Evolutionary conservation across 169 alveolate species (phyloP).

Genomic region (Babesia ovis): DNA sequence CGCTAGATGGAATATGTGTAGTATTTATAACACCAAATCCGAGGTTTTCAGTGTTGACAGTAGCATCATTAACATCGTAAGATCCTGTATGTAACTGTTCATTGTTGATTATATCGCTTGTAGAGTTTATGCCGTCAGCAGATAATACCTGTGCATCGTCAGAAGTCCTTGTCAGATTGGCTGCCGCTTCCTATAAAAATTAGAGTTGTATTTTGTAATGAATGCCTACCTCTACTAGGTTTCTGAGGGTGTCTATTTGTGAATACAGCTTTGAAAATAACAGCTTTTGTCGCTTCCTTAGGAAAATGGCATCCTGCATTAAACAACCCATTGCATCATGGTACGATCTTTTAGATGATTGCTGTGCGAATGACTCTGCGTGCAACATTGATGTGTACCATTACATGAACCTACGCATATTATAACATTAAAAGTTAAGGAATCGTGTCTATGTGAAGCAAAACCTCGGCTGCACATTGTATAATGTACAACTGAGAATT

Average conservation of each 20-base stretch:
- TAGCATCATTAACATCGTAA: no score
- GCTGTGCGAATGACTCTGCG: neutral
- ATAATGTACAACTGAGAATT: neutral
- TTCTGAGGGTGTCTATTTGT: constrained; percentile 23
- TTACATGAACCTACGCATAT: constrained; percentile 8
- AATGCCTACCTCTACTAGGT: constrained; percentile 36
- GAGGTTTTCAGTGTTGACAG: no score
- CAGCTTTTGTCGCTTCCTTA: constrained; percentile 47
- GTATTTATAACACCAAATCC: no score
- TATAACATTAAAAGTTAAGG: neutral
- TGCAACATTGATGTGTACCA: neutral
- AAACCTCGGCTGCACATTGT: neutral
- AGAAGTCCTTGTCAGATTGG: neutral
- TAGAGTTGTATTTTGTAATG: neutral
- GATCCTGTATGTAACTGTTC: neutral
- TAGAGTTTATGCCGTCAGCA: neutral
- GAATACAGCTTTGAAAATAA: constrained; percentile 31
- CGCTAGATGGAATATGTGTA: no score
- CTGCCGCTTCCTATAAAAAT: constrained; percentile 36
- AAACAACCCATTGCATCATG: constrained; percentile 61
- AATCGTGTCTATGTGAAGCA: neutral
- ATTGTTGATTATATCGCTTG: neutral
- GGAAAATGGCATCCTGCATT: constrained; percentile 44
- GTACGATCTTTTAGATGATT: constrained; percentile 45
- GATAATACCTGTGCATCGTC: neutral